Base-by-base conservation (phyloP, 441 rosid genomes). In the Corymbia citriodora region DNA sequence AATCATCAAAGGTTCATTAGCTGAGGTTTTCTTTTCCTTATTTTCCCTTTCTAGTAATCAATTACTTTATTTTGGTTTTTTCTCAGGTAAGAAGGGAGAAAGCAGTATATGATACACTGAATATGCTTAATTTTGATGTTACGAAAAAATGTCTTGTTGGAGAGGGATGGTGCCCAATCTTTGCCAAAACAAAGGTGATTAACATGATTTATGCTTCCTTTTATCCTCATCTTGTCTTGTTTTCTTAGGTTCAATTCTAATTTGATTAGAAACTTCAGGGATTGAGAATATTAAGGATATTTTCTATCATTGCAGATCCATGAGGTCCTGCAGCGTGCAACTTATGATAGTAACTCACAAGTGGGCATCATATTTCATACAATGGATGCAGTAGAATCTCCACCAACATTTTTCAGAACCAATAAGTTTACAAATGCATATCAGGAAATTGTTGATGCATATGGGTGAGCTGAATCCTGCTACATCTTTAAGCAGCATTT, bases 401-500 rank as follows among this genome's bases (percentile, higher is more conserved):
- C 99, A 94, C 99, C 99, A 92, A 97, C 99, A 87, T 97, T 95
- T 92, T 97, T 98, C 93, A 95, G 98, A 94, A 98, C 98, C 90
- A 96, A 97, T 91, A 91, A 90, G 89, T 96, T 98, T 91, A 97
- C 99, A 85, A 96, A 94, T 93, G 97, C 98, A 52, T 98, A 94
- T 94, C 99, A 98, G 92, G 99, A 98, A 94, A 96, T 98, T 93
- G 97, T 98, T 89, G 99, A 97, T 95, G 99, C 99, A 89, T 98
- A 98, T 92, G 99, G 99, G 99, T 98, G 89, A 95, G 99, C 94
- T 93, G 11, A 90, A 65, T 40, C 85, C 6, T 61, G 63, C 87
- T 16, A 79, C 17, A 79, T 40, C 10, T 19, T 89, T 49, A 65
- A 45, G 52, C 85, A 45, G 83, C 83, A 74, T 74, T 74, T 74